Conservation (phyloP, 768 basidiomycete species). For the Panellus pusillus region DNA sequence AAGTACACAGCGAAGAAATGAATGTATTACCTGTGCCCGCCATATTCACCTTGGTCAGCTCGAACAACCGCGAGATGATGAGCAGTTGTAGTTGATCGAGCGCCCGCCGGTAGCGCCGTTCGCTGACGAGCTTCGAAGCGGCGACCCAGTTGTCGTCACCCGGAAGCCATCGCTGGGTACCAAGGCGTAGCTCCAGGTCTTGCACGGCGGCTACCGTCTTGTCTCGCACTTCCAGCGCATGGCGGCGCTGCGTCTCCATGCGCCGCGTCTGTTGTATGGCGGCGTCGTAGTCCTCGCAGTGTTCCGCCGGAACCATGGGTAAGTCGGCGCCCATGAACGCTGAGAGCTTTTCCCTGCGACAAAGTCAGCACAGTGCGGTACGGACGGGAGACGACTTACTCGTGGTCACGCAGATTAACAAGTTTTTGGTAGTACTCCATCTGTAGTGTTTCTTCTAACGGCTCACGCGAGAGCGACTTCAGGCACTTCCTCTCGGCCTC, state of each 20-base stretch:
- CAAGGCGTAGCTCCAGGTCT: constrained; percentile 11
- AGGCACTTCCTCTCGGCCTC: constrained; percentile 12
- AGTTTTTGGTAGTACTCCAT: constrained; percentile 22
- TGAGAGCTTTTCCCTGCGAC: background rate
- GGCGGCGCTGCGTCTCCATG: constrained; percentile 4
- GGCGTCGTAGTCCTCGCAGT: background rate
- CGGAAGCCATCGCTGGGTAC: background rate
- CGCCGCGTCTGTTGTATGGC: background rate
- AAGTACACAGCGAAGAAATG: background rate
- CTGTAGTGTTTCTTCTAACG: constrained; percentile 8
- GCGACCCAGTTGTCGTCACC: background rate
- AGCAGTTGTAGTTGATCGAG: constrained; percentile 7
- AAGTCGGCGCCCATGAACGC: background rate
- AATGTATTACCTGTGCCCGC: background rate
- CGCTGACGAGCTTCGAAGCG: background rate
- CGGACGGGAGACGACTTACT: background rate
- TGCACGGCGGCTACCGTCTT: constrained; percentile 9
- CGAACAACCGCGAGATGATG: constrained; percentile 8
- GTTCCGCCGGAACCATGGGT: background rate
- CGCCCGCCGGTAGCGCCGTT: constrained; percentile 5
- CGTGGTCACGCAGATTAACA: too few relatives aligned
- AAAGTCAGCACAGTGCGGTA: background rate
- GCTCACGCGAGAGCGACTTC: background rate
- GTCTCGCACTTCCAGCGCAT: constrained; percentile 15
- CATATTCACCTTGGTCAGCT: constrained; percentile 13